Evolutionary conservation across 106 monocot genomes (phyloP).

Genomic region (Dioscorea dumetorum): DNA sequence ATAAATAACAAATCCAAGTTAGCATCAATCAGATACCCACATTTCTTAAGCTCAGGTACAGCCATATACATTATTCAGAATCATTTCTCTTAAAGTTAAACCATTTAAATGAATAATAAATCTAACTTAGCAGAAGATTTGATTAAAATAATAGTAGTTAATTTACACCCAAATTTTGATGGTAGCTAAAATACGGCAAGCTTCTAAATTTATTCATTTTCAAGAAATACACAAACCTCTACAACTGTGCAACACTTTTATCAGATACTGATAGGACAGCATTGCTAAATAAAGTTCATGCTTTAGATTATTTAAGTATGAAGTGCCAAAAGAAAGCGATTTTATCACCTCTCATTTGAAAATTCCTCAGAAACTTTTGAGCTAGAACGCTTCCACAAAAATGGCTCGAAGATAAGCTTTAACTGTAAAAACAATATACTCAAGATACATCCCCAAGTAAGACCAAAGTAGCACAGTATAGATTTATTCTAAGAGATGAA

Average conservation of each 20-base stretch:
- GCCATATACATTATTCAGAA: too few relatives aligned
- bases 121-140: neutral
- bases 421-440: slow-evolving; percentile 38
- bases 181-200: neutral
- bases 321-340: neutral
- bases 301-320: neutral
- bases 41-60: too few relatives aligned
- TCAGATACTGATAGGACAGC: neutral
- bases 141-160: neutral
- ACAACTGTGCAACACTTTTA: neutral
- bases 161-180: neutral
- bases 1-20: too few relatives aligned
- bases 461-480: too few relatives aligned
- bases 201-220: neutral
- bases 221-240: neutral
- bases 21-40: too few relatives aligned
- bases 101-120: neutral
- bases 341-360: slow-evolving; percentile 58
- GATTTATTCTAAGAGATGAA: too few relatives aligned
- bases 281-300: neutral
- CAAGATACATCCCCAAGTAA: too few relatives aligned
- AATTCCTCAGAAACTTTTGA: slow-evolving; percentile 45
- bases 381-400: slow-evolving; percentile 35
- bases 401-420: slow-evolving; percentile 71
- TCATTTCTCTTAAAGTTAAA: neutral